A percentile compares a stretch with the other conserved stretches of the same genome.
Evolutionary conservation across 164 flowering plant species (phyloP).

Genomic region (Tetrastigma voinierianum): DNA sequence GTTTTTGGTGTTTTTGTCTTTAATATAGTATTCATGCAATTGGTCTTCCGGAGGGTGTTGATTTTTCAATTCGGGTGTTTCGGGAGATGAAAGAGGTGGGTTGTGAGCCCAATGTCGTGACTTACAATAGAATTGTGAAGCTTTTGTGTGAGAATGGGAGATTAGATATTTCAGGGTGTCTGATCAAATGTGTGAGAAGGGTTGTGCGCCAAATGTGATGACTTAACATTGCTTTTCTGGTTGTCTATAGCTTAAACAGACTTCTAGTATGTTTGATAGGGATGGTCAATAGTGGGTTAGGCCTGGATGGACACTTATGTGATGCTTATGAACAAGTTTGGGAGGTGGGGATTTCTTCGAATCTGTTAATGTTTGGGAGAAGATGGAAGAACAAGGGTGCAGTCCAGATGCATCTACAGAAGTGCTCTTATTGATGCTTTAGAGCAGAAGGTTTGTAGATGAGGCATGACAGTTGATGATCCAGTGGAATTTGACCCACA

Average conservation of each 20-base stretch:
- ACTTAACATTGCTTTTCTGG: conserved; percentile 74
- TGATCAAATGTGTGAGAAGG: conserved; percentile 52
- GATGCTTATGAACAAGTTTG: conserved; percentile 89
- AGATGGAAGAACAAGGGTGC: conserved; percentile 72
- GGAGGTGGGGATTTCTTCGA: conserved; percentile 97
- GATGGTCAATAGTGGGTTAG: conserved; percentile 64
- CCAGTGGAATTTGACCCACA: too few relatives aligned
- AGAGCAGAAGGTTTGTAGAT: conserved; percentile 82
- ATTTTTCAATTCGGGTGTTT: conserved; percentile 47
- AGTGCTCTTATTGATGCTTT: conserved; percentile 89
- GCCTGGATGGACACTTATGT: conserved; percentile 86
- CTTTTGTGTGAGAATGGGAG: conserved; percentile 74
- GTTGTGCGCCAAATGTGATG: conserved; percentile 64
- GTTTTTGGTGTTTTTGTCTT: too few relatives aligned
- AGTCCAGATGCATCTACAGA: conserved; percentile 81
- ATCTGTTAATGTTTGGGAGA: conserved; percentile 73
- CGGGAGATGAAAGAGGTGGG: conserved; percentile 79
- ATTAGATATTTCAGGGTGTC: conserved; percentile 52
- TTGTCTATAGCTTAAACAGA: conserved; percentile 66
- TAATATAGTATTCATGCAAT: conserved; percentile 67
- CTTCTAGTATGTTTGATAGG: conserved; percentile 69
- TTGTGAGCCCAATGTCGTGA: conserved; percentile 63
- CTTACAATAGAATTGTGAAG: conserved; percentile 69
- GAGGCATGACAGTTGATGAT: too few relatives aligned
- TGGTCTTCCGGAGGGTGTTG: conserved; percentile 77